phyloP scores from a whole-genome alignment of 1,139 yeast genomes.

The Zygosaccharomyces sapae region DNA sequence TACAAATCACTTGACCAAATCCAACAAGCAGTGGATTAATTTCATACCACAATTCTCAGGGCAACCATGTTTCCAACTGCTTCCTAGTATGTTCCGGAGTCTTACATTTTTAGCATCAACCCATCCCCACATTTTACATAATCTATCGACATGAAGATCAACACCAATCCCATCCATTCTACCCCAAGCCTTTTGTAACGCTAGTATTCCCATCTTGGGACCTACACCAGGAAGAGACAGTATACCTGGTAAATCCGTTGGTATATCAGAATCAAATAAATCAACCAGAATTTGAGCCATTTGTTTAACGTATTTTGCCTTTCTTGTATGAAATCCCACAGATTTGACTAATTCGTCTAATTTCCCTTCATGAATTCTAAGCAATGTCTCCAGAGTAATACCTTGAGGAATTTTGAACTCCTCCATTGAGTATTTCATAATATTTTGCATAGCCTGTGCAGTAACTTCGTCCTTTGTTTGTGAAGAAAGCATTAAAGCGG shows the following conservation, averaged over 20 bases:
- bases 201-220: slow-evolving; percentile 86
- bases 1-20: slow-evolving; percentile 86
- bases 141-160: slow-evolving; percentile 84
- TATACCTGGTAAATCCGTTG: slow-evolving; percentile 62
- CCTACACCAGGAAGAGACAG: slow-evolving; percentile 86
- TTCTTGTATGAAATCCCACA: slow-evolving; percentile 84
- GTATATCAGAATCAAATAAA: slow-evolving; percentile 61
- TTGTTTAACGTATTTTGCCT: slow-evolving; percentile 64
- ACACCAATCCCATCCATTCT: slow-evolving; percentile 81
- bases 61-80: slow-evolving; percentile 71
- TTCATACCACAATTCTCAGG: slow-evolving; percentile 69
- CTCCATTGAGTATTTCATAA: slow-evolving; percentile 47
- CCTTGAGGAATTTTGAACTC: slow-evolving; percentile 39
- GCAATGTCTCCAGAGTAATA: slow-evolving; percentile 43
- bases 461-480: slow-evolving; percentile 91
- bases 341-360: slow-evolving; percentile 65
- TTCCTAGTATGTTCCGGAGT: slow-evolving; percentile 75
- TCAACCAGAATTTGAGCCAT: slow-evolving; percentile 53
- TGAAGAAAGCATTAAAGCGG: slow-evolving; percentile 81
- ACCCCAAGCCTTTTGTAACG: slow-evolving; percentile 79
- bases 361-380: slow-evolving; percentile 49
- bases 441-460: slow-evolving; percentile 60
- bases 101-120: slow-evolving; percentile 45
- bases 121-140: slow-evolving; percentile 84
- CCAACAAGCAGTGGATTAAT: slow-evolving; percentile 87